Evolutionary conservation across 805 yeast species (phyloP).

Genomic region (Jamesozyma piceae): DNA sequence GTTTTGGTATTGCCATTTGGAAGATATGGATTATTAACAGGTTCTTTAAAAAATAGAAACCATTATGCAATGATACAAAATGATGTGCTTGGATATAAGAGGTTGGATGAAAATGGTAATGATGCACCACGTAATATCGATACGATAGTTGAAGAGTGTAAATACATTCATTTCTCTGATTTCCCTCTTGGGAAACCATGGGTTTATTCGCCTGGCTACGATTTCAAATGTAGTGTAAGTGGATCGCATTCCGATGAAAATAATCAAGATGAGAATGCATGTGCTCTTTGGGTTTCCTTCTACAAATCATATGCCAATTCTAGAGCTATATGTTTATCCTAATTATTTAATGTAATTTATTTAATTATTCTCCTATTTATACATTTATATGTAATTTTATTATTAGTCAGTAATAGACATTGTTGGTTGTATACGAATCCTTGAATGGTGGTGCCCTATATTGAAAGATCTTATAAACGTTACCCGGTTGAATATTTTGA

Average conservation of each 20-base stretch:
- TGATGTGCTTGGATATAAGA: slow-evolving; percentile 25
- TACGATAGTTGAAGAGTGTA: slow-evolving; percentile 28
- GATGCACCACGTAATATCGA: slow-evolving; percentile 11
- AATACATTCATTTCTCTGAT: slow-evolving; percentile 55
- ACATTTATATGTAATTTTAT: too few species aligned
- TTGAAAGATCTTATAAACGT: neutral
- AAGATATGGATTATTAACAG: slow-evolving; percentile 25
- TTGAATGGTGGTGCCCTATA: too few species aligned
- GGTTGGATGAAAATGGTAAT: slow-evolving; percentile 13
- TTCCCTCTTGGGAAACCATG: slow-evolving; percentile 62
- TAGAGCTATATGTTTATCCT: slow-evolving; percentile 12
- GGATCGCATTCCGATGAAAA: slow-evolving; percentile 5
- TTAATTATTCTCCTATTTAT: too few species aligned
- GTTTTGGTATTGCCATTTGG: slow-evolving; percentile 26
- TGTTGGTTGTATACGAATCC: too few species aligned
- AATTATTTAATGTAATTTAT: too few species aligned
- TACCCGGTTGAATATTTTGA: neutral
- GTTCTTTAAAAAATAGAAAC: slow-evolving; percentile 18
- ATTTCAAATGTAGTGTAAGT: slow-evolving; percentile 16
- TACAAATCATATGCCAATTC: slow-evolving; percentile 13
- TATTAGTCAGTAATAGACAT: too few species aligned
- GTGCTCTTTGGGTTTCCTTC: slow-evolving; percentile 22
- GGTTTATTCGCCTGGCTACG: slow-evolving; percentile 26
- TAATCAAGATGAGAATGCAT: slow-evolving; percentile 11
- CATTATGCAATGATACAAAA: slow-evolving; percentile 20